Percentiles rank a stretch among this genome's conserved stretches.
Evolutionary conservation across 2,329 filamentous ascomycete species (phyloP).

Genomic region (Hypoxylon sp.): DNA sequence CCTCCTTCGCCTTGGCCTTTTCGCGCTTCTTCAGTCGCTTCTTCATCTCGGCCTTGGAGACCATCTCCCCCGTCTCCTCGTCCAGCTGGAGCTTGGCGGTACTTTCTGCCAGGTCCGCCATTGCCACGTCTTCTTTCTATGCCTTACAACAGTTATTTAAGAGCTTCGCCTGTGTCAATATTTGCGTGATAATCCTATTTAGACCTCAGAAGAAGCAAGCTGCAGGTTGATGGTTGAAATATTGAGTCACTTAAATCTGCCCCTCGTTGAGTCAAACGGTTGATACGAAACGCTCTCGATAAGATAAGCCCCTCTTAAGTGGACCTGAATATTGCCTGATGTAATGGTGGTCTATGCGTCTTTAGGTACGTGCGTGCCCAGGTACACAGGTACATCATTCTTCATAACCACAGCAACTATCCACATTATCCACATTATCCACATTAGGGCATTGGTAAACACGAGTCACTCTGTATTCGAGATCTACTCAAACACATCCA

Average conservation of each 20-base stretch:
- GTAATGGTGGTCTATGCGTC: neutral
- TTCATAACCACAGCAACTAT: too few species aligned
- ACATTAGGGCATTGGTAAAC: neutral
- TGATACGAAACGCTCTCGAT: slow-evolving; percentile 30
- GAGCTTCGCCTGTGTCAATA: neutral
- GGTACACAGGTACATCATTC: neutral
- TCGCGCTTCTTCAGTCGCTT: slow-evolving; percentile 70
- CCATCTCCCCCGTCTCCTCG: slow-evolving; percentile 74
- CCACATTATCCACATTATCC: too few species aligned
- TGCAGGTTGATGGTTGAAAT: neutral
- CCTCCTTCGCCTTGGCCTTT: slow-evolving; percentile 59
- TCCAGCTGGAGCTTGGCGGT: slow-evolving; percentile 71
- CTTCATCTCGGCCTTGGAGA: slow-evolving; percentile 73
- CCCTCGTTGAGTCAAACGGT: slow-evolving; percentile 37
- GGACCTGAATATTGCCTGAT: slow-evolving; percentile 9
- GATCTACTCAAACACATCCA: too few species aligned
- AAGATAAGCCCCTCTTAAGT: slow-evolving; percentile 44
- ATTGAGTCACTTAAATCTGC: slow-evolving; percentile 23
- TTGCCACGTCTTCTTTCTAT: slow-evolving; percentile 40
- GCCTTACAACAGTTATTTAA: neutral
- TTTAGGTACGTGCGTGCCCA: neutral
- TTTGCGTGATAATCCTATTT: neutral
- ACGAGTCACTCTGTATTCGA: neutral
- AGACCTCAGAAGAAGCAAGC: neutral
- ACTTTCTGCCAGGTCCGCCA: slow-evolving; percentile 59